Evolutionary conservation across 139 green algal species (phyloP).

Genomic region (Micractinium conductrix): DNA sequence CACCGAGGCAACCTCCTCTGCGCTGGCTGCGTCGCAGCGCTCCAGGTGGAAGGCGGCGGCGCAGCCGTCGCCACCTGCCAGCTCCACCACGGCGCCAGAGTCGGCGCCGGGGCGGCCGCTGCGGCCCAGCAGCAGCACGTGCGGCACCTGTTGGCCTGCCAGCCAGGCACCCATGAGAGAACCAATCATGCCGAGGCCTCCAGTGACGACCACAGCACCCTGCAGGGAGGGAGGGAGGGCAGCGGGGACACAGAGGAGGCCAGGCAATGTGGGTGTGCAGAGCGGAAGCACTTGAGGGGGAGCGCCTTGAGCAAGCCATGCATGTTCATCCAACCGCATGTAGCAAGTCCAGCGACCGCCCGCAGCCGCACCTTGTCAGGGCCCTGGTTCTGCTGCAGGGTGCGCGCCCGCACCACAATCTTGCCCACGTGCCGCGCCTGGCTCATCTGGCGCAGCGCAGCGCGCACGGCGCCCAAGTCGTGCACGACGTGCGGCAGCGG

Average conservation of each 20-base stretch:
- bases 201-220: slow-evolving; percentile 40
- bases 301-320: neutral
- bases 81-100: neutral
- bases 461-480: slow-evolving; percentile 51
- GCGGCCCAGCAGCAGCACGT: slow-evolving; percentile 53
- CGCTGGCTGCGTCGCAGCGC: slow-evolving; percentile 37
- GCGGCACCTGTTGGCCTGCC: slow-evolving; percentile 21
- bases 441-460: slow-evolving; percentile 85
- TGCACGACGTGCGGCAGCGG: slow-evolving; percentile 62
- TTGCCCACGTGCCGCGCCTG: slow-evolving; percentile 88
- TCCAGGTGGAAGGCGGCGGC: neutral
- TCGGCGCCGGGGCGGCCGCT: slow-evolving; percentile 41
- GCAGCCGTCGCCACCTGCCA: neutral
- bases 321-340: no score
- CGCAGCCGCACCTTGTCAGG: neutral
- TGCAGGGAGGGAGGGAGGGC: neutral
- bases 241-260: no score
- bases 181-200: slow-evolving; percentile 57
- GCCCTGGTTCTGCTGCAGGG: slow-evolving; percentile 30
- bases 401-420: slow-evolving; percentile 67
- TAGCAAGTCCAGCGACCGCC: no score
- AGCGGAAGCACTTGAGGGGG: neutral
- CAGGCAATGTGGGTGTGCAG: no score
- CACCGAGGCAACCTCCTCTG: slow-evolving; percentile 12
- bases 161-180: slow-evolving; percentile 73